Base-by-base conservation (phyloP, 2,329 filamentous ascomycete genomes). In the Apiospora sp. region DNA sequence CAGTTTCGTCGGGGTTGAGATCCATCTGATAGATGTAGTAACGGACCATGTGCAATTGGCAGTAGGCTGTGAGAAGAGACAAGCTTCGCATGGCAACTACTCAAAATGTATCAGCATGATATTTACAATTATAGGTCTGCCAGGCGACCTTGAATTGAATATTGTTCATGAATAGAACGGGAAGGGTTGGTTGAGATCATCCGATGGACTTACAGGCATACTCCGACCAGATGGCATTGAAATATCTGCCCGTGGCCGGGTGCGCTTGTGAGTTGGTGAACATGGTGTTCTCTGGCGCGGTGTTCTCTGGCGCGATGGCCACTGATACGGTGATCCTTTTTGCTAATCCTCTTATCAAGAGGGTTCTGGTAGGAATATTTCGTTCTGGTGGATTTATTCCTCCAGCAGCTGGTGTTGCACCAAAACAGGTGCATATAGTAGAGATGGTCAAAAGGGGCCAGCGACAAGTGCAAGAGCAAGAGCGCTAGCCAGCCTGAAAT, bases 151-250 rank as follows among this genome's bases (percentile, higher is more conserved):
- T 1, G 37, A 37, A 37, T 37, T 37, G 37, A 37, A 37, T 37
- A 37, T 51, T 8, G 44, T 16, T 4, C 22, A 12, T 8, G n/a
- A 3, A 12, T 13, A 24, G 8, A 13, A n/a, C 8, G 46, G 24
- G n/a, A 4, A 24, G 14, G 48, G 6, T 13, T 12, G 3, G 10
- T 2, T 24, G 5, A n/a, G 3, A n/a, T 7, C 7, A 13, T 4
- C 12, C 3, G 24, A 8, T 24, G n/a, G 8, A 51, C 48, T 51
- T 51, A 51, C 48, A 2, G 8, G 24, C 48, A 3, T 51, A 24
- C 0, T 51, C n/a, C 4, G 10, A 51, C 8, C 6, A 14, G n/a
- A 13, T 4, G 1, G 1, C 7, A 4, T 7, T 3, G 0, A 5
- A 12, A 12, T 22, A 7, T 22, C n/a, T 14, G 4, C 48, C 12